Evolutionary conservation across 352 stramenopile genomes (phyloP).

Genomic region (Salisapilia sapeloensis): DNA sequence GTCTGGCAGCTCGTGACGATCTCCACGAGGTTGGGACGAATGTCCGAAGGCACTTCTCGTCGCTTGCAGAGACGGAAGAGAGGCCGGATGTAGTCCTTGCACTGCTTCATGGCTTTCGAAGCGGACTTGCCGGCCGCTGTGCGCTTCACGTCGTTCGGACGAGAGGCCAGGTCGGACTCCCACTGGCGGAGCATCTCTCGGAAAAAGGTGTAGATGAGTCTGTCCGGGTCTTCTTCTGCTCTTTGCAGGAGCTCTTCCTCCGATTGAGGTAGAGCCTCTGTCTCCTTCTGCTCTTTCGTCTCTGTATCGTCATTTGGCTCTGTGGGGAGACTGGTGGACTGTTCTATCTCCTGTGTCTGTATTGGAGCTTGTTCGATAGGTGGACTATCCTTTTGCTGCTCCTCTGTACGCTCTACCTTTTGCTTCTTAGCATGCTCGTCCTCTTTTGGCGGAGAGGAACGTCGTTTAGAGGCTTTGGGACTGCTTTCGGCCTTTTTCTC

Average conservation of each 20-base stretch:
- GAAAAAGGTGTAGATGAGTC: constrained; percentile 86
- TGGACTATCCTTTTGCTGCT: constrained; percentile 3
- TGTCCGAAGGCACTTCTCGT: constrained; percentile 74
- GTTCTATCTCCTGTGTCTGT: constrained; percentile 1
- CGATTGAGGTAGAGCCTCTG: constrained; percentile 8
- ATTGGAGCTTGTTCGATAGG: constrained; percentile 20
- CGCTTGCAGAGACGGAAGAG: constrained; percentile 95
- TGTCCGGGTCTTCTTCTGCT: constrained; percentile 29
- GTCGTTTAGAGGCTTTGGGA: too few relatives aligned
- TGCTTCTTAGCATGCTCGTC: constrained; percentile 5
- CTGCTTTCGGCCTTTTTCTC: constrained; percentile 7
- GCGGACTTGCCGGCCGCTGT: constrained; percentile 87
- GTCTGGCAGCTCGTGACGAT: constrained; percentile 91
- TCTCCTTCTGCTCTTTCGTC: constrained; percentile 6
- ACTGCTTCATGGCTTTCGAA: constrained; percentile 96
- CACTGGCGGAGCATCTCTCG: constrained; percentile 87
- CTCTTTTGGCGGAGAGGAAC: too few relatives aligned
- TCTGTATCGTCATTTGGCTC: constrained; percentile 25
- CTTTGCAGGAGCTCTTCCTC: constrained; percentile 9
- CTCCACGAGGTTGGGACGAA: constrained; percentile 76
- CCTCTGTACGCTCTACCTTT: constrained; percentile 1
- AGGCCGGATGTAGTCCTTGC: constrained; percentile 97
- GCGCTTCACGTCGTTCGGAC: constrained; percentile 79
- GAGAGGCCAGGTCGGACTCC: constrained; percentile 81
- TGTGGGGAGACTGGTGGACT: constrained; percentile 4